A percentile compares a stretch with the other conserved stretches of the same genome.
Evolutionary conservation across 768 basidiomycete genomes (phyloP).

Genomic region (Tubosaeta brunneosetosa): DNA sequence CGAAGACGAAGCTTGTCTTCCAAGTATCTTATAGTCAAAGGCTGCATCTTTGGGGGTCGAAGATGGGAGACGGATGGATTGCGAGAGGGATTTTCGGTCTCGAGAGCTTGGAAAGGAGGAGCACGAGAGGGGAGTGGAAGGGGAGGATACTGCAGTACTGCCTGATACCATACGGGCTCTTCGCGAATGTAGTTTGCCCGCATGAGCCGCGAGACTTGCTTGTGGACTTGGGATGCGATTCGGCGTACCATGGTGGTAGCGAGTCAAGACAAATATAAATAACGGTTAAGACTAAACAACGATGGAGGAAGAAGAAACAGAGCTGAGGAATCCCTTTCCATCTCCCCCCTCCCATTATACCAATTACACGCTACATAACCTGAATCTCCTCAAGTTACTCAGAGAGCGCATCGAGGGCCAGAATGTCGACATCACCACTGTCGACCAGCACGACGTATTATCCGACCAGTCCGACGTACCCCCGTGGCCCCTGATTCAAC

Average conservation of each 20-base stretch:
- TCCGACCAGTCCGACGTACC: conserved; percentile 71
- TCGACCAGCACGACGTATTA: conserved; percentile 59
- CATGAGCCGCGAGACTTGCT: conserved; percentile 78
- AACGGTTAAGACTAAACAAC: not conserved
- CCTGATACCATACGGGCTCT: conserved; percentile 79
- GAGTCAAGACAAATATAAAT: not conserved
- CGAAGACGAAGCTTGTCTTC: conserved; percentile 85
- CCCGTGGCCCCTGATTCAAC: conserved; percentile 67
- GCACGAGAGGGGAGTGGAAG: conserved; percentile 77
- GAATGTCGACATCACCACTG: conserved; percentile 32
- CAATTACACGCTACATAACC: conserved; percentile 70
- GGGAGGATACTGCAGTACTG: conserved; percentile 86
- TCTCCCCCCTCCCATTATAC: conserved; percentile 83
- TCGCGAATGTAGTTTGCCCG: conserved; percentile 55
- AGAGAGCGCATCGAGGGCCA: conserved; percentile 45
- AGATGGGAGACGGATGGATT: conserved; percentile 25
- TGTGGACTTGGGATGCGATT: conserved; percentile 84
- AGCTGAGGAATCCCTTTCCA: conserved; percentile 83
- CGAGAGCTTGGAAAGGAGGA: conserved; percentile 46
- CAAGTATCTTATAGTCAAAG: conserved; percentile 64
- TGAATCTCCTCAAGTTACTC: conserved; percentile 61
- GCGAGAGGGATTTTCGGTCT: conserved; percentile 32
- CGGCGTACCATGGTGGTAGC: conserved; percentile 55
- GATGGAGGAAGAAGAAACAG: conserved; percentile 62
- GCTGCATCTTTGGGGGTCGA: conserved; percentile 40